Evolutionary conservation across 345 rosid genomes (phyloP).

Genomic region (Chamaenerion angustifolium): DNA sequence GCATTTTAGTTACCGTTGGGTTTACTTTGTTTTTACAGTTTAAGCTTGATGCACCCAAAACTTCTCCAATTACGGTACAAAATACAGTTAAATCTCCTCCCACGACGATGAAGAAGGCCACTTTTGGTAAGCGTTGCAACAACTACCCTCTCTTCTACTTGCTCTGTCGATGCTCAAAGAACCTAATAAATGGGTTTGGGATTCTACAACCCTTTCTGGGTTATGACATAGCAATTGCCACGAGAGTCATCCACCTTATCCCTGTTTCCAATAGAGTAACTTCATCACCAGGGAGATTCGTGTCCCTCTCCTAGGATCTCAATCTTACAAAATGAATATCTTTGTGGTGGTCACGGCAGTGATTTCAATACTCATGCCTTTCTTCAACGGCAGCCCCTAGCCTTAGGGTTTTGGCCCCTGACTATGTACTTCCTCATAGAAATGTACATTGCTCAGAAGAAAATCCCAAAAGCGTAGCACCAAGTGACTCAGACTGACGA

Average conservation of each 20-base stretch:
- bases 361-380: slow-evolving; percentile 81
- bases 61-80: slow-evolving; percentile 13
- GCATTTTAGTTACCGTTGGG: slow-evolving; percentile 1
- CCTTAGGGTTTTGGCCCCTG: slow-evolving; percentile 85
- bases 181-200: slow-evolving; percentile 72
- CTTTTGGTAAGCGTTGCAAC: slow-evolving; percentile 47
- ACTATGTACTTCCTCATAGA: slow-evolving; percentile 81
- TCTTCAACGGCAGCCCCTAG: slow-evolving; percentile 73
- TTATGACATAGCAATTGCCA: slow-evolving; percentile 76
- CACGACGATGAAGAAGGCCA: slow-evolving; percentile 76
- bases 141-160: slow-evolving; percentile 82
- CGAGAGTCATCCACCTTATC: slow-evolving; percentile 69
- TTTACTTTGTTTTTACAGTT: too few relatives aligned
- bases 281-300: slow-evolving; percentile 44
- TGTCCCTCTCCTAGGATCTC: slow-evolving; percentile 30
- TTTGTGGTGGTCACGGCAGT: slow-evolving; percentile 57
- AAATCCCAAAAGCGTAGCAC: slow-evolving; percentile 61
- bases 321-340: slow-evolving; percentile 31
- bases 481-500: slow-evolving; percentile 57
- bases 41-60: too few relatives aligned
- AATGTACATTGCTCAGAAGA: slow-evolving; percentile 66
- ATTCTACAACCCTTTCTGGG: slow-evolving; percentile 71
- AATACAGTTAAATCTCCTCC: slow-evolving; percentile 55
- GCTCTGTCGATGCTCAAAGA: slow-evolving; percentile 71
- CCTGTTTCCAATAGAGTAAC: slow-evolving; percentile 35